These are phyloP conservation scores for Sechiopsis laciniata DNA, from an alignment of 306 rosid species.

Conservation along the genomic window DNA sequence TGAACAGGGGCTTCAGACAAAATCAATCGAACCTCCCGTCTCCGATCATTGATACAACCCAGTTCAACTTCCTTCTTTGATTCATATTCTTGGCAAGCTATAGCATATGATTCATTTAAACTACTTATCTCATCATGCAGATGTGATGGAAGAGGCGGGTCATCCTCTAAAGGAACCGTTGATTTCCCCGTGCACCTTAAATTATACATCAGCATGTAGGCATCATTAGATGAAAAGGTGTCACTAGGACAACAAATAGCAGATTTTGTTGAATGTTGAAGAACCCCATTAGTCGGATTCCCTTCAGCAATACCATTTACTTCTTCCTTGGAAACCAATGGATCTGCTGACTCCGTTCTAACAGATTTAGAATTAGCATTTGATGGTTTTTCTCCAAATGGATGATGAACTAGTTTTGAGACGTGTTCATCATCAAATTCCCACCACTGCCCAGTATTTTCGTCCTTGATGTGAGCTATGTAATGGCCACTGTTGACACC, in stretches of 20 bases:
- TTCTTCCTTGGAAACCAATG: conserved; percentile 38
- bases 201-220: conserved; percentile 93
- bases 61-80: conserved; percentile 56
- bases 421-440: conserved; percentile 90
- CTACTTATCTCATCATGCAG: conserved; percentile 60
- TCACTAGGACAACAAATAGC: conserved; percentile 29
- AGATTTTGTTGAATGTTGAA: conserved; percentile 35
- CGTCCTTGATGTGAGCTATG: conserved; percentile 86
- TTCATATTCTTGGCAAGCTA: conserved; percentile 51
- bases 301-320: conserved; percentile 50
- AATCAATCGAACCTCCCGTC: conserved; percentile 74
- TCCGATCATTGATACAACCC: conserved; percentile 52
- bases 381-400: conserved; percentile 77
- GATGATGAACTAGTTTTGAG: conserved; percentile 64
- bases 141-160: conserved; percentile 51
- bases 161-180: conserved; percentile 32
- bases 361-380: conserved; percentile 47
- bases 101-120: conserved; percentile 48
- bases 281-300: conserved; percentile 37
- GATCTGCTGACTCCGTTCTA: conserved; percentile 34
- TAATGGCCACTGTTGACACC: conserved; percentile 96
- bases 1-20: conserved; percentile 75
- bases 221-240: conserved; percentile 78
- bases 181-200: conserved; percentile 32
- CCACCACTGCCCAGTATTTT: conserved; percentile 94